A percentile compares a stretch with the other conserved stretches of the same genome.
Evolutionary conservation across 23 red algal genomes (phyloP).

Genomic region (Agarophyton chilense): DNA sequence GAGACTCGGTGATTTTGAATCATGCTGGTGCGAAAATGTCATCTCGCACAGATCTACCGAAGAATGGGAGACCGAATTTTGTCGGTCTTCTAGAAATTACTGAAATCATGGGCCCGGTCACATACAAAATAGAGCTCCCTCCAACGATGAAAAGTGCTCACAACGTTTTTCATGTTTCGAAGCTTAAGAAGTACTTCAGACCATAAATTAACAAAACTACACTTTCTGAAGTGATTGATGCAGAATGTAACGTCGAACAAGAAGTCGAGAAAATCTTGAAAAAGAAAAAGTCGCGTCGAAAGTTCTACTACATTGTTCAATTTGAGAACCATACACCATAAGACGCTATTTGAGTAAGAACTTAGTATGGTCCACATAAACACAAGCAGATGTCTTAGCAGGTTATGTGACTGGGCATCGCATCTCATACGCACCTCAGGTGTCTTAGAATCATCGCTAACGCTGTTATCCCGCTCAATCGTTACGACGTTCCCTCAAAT

Average conservation of each 20-base stretch:
- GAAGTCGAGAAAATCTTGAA: background rate
- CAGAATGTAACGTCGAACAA: conserved; percentile 37
- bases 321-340: background rate
- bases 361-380: too few relatives aligned
- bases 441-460: too few relatives aligned
- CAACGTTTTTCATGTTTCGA: conserved; percentile 42
- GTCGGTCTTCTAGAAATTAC: too few relatives aligned
- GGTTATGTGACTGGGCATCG: too few relatives aligned
- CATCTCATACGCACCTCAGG: too few relatives aligned
- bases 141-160: conserved; percentile 24
- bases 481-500: too few relatives aligned
- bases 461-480: too few relatives aligned
- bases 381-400: too few relatives aligned
- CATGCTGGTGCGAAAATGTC: background rate
- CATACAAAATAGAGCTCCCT: conserved; percentile 27
- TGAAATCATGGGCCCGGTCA: too few relatives aligned
- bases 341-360: conserved; percentile 19
- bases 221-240: conserved; percentile 28
- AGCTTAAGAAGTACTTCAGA: conserved; percentile 1
- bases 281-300: background rate
- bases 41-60: background rate
- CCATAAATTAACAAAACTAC: background rate
- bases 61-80: too few relatives aligned
- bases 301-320: conserved; percentile 2
- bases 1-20: conserved; percentile 6